Evolutionary conservation across 805 yeast species (phyloP), one percentile per base, ranked within the genome.

Genomic region (Candida ponderosae): DNA sequence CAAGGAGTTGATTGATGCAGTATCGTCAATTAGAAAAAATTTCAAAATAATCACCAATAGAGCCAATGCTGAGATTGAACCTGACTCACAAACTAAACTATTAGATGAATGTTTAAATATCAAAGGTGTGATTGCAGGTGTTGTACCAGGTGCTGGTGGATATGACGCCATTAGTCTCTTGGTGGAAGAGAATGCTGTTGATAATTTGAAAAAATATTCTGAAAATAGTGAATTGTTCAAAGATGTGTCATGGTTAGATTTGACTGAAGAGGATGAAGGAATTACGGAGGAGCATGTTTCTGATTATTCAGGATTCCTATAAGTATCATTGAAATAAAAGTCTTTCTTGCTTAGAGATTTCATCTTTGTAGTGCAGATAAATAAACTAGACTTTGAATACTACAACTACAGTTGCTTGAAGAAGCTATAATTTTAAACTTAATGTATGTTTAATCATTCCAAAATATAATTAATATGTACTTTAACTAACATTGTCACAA

Each of bases 121-220:
- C 17, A 65, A 64, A 0, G 98, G 98, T 14, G 93, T 87, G 23
- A 48, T 90, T 16, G 95, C 96, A 0, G 97, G 96, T n/a, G 89
- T 93, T 26, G 95, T 93, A 4, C 98, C 98, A 0, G 98, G 98
- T 2, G 98, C 98, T 0, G 98, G 98, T 20, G 98, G 98, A 0
- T 83, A 79, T 54, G 98, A 93, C 63, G 98, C 98, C 1, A 74
- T 93, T 16, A 74, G 94, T 39, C 51, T 90, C 20, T 58, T 93
- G 20, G 80, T 81, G 3, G 66, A 72, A 2, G 75, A 71, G 20
- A 51, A 58, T 1, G 56, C 72, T 3, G 54, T 72, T 3, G 57
- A 50, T 3, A 41, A 47, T 10, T 63, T 76, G 32, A 37, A 42
- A 23, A 28, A 38, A 19, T 49, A 40, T 24, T 59, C 68, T 1